A percentile compares a stretch with the other conserved stretches of the same genome.
Evolutionary conservation across 805 yeast genomes (phyloP).

Genomic region (Candida sonorensis): DNA sequence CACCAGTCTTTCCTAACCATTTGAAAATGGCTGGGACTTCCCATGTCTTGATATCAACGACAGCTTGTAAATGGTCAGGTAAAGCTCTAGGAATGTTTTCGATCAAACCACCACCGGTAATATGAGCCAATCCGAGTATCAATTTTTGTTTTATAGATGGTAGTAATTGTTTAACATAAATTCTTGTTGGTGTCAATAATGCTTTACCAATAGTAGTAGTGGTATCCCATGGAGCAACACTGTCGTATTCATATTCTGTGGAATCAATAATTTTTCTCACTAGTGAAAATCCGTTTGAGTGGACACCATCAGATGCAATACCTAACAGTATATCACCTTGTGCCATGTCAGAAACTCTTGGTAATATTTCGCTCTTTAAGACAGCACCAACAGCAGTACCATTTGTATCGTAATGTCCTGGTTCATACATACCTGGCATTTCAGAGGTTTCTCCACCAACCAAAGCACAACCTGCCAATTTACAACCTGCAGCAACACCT

Average conservation of each 20-base stretch:
- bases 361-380: constrained; percentile 63
- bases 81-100: constrained; percentile 95
- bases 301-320: constrained; percentile 85
- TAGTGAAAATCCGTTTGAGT: constrained; percentile 93
- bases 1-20: constrained; percentile 91
- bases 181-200: constrained; percentile 82
- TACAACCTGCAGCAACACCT: constrained; percentile 97
- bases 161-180: constrained; percentile 87
- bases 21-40: constrained; percentile 82
- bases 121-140: constrained; percentile 86
- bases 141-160: constrained; percentile 62
- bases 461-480: constrained; percentile 90
- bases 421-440: constrained; percentile 98
- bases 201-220: constrained; percentile 76
- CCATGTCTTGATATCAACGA: constrained; percentile 75
- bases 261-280: constrained; percentile 87
- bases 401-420: constrained; percentile 94
- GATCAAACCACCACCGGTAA: constrained; percentile 97
- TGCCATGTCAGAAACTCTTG: constrained; percentile 58
- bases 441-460: constrained; percentile 99
- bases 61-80: constrained; percentile 74
- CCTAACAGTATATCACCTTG: constrained; percentile 84
- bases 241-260: constrained; percentile 62
- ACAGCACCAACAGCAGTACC: constrained; percentile 99
- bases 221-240: constrained; percentile 79